These are phyloP conservation scores for Fistulina hepatica DNA, from an alignment of 1,284 basidiomycete species.

Conservation along the genomic window DNA sequence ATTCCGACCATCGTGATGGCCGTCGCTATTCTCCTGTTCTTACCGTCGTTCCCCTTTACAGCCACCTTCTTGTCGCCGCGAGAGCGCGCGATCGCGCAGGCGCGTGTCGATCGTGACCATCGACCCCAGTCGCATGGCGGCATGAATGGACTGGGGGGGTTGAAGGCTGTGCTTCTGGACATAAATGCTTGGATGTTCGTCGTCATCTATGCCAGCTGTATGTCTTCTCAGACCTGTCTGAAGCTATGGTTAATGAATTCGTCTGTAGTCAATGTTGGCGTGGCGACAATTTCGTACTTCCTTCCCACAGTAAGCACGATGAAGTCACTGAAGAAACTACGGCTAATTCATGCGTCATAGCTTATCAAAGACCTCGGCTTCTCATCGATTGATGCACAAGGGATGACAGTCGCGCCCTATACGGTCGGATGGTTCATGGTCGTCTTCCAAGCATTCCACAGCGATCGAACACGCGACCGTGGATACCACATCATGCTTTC, in stretches of 20 bases:
- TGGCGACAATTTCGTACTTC: slow-evolving; percentile 45
- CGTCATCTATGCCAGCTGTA: slow-evolving; percentile 41
- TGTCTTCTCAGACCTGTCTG: slow-evolving; percentile 14
- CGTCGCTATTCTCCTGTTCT: slow-evolving; percentile 22
- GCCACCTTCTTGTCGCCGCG: slow-evolving; percentile 29
- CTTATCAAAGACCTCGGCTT: slow-evolving; percentile 44
- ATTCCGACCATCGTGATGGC: slow-evolving; percentile 29
- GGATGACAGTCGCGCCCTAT: slow-evolving; percentile 45
- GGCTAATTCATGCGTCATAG: too few species aligned
- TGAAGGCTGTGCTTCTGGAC: slow-evolving; percentile 38
- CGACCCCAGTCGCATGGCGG: slow-evolving; percentile 46
- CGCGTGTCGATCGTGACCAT: slow-evolving; percentile 40
- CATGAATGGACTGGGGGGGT: slow-evolving; percentile 42
- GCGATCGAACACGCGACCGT: slow-evolving; percentile 39
- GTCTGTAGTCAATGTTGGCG: slow-evolving; percentile 39
- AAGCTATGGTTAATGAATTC: slow-evolving; percentile 3
- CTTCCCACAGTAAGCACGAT: slow-evolving; percentile 33
- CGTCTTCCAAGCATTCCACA: slow-evolving; percentile 40
- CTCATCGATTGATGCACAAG: slow-evolving; percentile 42
- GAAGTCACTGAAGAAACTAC: too few species aligned
- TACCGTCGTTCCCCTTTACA: slow-evolving; percentile 29
- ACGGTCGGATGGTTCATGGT: slow-evolving; percentile 43
- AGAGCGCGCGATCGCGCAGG: slow-evolving; percentile 43
- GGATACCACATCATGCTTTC: slow-evolving; percentile 45
- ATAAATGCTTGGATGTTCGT: slow-evolving; percentile 40